Evolutionary conservation across 768 basidiomycete species (phyloP).

Genomic region (Leccinellum luteum): DNA sequence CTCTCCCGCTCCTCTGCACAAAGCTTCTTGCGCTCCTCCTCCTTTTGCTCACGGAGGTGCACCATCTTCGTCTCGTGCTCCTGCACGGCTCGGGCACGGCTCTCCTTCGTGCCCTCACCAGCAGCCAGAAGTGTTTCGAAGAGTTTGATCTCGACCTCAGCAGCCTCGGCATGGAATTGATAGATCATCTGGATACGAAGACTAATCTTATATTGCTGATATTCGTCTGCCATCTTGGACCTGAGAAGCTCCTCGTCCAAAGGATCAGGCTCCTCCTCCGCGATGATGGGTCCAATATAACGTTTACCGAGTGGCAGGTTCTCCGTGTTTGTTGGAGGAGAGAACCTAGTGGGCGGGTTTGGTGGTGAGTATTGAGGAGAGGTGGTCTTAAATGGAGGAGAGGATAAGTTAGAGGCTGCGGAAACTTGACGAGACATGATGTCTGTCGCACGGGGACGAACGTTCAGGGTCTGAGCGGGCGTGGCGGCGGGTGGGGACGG

Average conservation of each 20-base stretch:
- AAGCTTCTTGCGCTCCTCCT: slow-evolving; percentile 30
- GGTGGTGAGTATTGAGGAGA: slow-evolving; percentile 31
- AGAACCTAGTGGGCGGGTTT: slow-evolving; percentile 21
- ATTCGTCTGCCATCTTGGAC: slow-evolving; percentile 34
- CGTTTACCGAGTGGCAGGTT: slow-evolving; percentile 27
- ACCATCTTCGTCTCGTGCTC: slow-evolving; percentile 34
- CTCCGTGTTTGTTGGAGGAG: slow-evolving; percentile 23
- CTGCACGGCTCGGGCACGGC: slow-evolving; percentile 27
- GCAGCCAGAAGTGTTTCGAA: slow-evolving; percentile 25
- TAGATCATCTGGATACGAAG: slow-evolving; percentile 36
- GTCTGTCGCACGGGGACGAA: slow-evolving; percentile 29
- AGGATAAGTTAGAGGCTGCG: slow-evolving; percentile 20
- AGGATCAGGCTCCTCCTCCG: slow-evolving; percentile 29
- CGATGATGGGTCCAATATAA: slow-evolving; percentile 31
- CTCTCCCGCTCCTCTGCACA: slow-evolving; percentile 30
- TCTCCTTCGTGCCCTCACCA: slow-evolving; percentile 29
- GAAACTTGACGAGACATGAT: slow-evolving; percentile 30
- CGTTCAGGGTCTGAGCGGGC: slow-evolving; percentile 10
- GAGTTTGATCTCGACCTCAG: slow-evolving; percentile 30
- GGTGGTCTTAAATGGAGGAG: slow-evolving; percentile 18
- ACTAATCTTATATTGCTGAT: slow-evolving; percentile 29
- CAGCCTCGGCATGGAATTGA: slow-evolving; percentile 30
- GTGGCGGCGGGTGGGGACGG: slow-evolving; percentile 2
- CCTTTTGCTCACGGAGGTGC: slow-evolving; percentile 32
- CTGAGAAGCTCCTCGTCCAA: slow-evolving; percentile 27